phyloP scores from a whole-genome alignment of 2,329 filamentous ascomycete species.

The Ceratocystiopsis brevicomis region DNA sequence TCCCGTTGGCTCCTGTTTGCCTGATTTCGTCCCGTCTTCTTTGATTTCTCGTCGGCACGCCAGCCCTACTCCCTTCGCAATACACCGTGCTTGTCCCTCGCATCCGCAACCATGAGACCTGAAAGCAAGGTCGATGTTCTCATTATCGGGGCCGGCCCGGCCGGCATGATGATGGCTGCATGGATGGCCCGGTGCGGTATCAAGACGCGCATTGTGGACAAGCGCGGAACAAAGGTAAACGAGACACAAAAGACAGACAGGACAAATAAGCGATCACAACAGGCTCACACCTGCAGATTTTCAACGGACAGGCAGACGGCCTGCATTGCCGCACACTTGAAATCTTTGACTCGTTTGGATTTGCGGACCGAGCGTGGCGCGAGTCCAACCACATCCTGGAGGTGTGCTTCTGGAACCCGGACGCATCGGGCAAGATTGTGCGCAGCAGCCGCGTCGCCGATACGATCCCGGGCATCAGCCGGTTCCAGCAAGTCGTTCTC shows the following conservation, averaged over 20 bases:
- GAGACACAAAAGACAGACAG: too few species aligned
- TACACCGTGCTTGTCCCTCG: too few species aligned
- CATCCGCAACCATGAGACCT: too few species aligned
- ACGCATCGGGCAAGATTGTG: constrained; percentile 33
- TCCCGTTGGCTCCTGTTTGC: too few species aligned
- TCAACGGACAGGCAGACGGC: too few species aligned
- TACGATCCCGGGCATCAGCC: constrained; percentile 39
- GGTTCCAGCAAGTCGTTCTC: constrained; percentile 46
- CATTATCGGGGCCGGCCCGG: constrained; percentile 13
- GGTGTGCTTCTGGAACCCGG: constrained; percentile 44
- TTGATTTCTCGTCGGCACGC: too few species aligned
- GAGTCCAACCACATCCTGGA: constrained; percentile 44
- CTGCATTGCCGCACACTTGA: constrained; percentile 36
- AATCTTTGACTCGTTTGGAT: constrained; percentile 55
- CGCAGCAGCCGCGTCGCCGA: constrained; percentile 43
- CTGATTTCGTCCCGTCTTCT: too few species aligned
- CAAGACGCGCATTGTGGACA: constrained; percentile 25
- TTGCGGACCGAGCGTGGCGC: constrained; percentile 43
- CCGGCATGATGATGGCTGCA: constrained; percentile 22
- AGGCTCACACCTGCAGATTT: too few species aligned
- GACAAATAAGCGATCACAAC: too few species aligned
- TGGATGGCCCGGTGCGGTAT: constrained; percentile 24
- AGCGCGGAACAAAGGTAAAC: constrained; percentile 12
- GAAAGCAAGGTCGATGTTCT: constrained; percentile 6
- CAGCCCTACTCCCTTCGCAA: too few species aligned